Conservation (phyloP, 192 early-diverging fungal genomes). For the Thamnidium elegans region DNA sequence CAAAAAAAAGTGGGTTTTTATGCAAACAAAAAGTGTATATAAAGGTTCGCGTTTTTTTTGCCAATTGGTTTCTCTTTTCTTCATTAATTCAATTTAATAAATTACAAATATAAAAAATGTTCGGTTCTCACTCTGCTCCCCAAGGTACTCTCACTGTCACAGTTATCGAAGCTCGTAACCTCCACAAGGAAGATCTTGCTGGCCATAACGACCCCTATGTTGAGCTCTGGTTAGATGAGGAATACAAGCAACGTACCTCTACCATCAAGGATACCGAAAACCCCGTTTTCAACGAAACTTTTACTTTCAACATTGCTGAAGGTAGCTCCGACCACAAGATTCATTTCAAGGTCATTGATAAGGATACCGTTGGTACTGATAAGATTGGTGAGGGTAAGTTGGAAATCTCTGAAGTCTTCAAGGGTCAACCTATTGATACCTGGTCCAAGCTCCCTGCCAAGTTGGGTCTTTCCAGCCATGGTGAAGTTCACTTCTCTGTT, state of each 20-base stretch:
- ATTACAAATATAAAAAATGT: conserved; percentile 7
- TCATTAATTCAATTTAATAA: not conserved
- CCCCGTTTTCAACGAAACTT: conserved; percentile 31
- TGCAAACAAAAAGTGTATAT: not conserved
- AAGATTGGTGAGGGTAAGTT: conserved; percentile 37
- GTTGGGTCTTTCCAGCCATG: conserved; percentile 33
- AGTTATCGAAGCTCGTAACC: conserved; percentile 24
- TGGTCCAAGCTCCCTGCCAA: conserved; percentile 35
- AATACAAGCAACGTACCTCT: conserved; percentile 25
- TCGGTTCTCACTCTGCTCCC: conserved; percentile 13
- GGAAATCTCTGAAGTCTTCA: conserved; percentile 24
- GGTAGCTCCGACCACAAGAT: conserved; percentile 29
- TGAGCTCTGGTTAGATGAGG: conserved; percentile 26
- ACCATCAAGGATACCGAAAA: conserved; percentile 11
- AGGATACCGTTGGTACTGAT: conserved; percentile 32
- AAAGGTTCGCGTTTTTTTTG: not conserved
- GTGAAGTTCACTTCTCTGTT: conserved; percentile 35
- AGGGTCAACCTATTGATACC: conserved; percentile 16
- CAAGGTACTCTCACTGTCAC: conserved; percentile 16
- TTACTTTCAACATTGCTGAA: conserved; percentile 19
- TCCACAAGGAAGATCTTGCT: conserved; percentile 21
- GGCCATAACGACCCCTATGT: conserved; percentile 28
- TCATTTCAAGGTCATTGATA: conserved; percentile 36
- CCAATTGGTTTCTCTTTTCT: conserved; percentile 3
- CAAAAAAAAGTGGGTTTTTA: too few species aligned